phyloP scores from a whole-genome alignment of 1,139 yeast genomes.

The Pichia norvegensis region DNA sequence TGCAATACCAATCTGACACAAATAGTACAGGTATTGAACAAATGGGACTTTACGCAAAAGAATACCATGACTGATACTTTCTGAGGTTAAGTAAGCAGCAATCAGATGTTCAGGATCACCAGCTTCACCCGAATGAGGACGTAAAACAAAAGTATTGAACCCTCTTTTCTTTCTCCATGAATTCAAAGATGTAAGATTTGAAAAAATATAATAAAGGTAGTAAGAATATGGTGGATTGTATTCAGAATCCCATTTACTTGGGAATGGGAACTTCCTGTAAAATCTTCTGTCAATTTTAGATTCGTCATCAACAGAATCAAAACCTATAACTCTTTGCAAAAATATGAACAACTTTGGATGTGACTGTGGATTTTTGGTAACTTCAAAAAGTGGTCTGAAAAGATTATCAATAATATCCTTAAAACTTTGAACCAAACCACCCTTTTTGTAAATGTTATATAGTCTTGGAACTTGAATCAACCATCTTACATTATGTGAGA shows the following conservation, averaged over 20 bases:
- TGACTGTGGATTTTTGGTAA: constrained; percentile 68
- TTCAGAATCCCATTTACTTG: constrained; percentile 67
- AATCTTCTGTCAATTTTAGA: constrained; percentile 80
- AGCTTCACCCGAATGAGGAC: constrained; percentile 99
- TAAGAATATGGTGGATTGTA: constrained; percentile 97
- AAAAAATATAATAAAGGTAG: constrained; percentile 79
- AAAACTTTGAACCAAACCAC: constrained; percentile 62
- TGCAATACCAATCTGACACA: constrained; percentile 96
- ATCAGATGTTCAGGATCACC: constrained; percentile 98
- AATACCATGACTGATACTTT: constrained; percentile 94
- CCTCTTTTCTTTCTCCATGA: constrained; percentile 68
- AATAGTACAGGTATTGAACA: constrained; percentile 83
- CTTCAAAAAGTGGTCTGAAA: constrained; percentile 89
- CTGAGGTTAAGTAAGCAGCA: constrained; percentile 80
- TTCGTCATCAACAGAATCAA: constrained; percentile 98
- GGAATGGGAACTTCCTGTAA: constrained; percentile 74
- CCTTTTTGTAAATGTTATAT: constrained; percentile 79
- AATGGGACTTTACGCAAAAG: constrained; percentile 86
- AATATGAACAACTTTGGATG: constrained; percentile 88
- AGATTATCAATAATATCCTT: constrained; percentile 70
- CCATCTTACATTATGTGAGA: constrained; percentile 96
- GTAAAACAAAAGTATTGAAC: constrained; percentile 78
- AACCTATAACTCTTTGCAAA: constrained; percentile 90
- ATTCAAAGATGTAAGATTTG: constrained; percentile 80
- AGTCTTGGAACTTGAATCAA: constrained; percentile 89